Percentiles rank a stretch among this genome's conserved stretches.
Conservation (phyloP, 2,329 filamentous ascomycete species). For the Didymosphaeria variabile region DNA sequence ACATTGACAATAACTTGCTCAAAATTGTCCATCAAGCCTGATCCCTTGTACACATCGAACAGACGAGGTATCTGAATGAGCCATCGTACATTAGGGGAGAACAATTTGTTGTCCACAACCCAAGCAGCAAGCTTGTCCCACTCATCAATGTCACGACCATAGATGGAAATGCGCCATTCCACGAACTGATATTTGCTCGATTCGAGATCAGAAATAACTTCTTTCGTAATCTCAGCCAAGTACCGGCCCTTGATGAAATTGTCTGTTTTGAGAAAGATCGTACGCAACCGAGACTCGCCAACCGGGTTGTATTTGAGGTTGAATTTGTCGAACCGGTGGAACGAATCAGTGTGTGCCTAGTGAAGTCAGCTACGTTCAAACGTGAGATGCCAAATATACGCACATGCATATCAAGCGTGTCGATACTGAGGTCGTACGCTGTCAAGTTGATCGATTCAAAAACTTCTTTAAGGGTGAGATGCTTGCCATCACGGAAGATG, state of each 20-base stretch:
- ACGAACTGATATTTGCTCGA: constrained; percentile 99
- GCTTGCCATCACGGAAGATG: constrained; percentile 88
- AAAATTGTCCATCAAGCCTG: constrained; percentile 84
- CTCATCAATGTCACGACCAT: constrained; percentile 89
- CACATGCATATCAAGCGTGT: constrained; percentile 98
- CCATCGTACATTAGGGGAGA: constrained; percentile 98
- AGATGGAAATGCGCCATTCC: constrained; percentile 98
- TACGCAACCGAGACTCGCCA: constrained; percentile 91
- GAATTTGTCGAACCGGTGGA: constrained; percentile 99
- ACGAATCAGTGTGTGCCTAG: constrained; percentile 93
- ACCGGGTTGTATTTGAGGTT: constrained; percentile 99
- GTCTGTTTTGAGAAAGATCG: constrained; percentile 99
- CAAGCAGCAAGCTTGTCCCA: constrained; percentile 98
- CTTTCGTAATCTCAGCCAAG: constrained; percentile 95
- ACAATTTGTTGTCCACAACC: constrained; percentile 98
- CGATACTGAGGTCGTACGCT: constrained; percentile 96
- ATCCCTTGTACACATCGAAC: constrained; percentile 95
- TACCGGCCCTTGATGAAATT: constrained; percentile 97
- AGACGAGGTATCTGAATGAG: constrained; percentile 93
- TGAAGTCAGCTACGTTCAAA: constrained; percentile 18
- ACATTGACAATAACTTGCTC: constrained; percentile 91
- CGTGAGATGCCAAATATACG: constrained; percentile 46
- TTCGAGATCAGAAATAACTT: constrained; percentile 95
- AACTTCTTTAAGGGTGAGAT: constrained; percentile 89
- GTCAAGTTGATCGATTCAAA: constrained; percentile 98